Percentiles rank a stretch among this genome's conserved stretches.
phyloP scores from a whole-genome alignment of 2,329 filamentous ascomycete genomes.

The Aspergillus phoenicis region DNA sequence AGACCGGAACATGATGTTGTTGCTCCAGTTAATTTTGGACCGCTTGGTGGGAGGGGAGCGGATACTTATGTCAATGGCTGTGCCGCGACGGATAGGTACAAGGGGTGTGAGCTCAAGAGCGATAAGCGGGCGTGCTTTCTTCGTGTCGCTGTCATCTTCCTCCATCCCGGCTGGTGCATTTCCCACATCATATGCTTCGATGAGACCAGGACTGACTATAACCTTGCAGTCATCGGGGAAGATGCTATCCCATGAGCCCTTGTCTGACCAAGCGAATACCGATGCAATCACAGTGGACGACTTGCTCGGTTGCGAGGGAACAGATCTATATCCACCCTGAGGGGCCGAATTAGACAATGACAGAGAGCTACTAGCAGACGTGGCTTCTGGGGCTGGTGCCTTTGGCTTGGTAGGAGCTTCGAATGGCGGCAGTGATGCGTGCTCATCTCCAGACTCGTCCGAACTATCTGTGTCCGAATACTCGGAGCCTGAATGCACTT shows the following conservation, averaged over 20 bases:
- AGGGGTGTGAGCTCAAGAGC: slow-evolving; percentile 87
- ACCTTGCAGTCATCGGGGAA: slow-evolving; percentile 66
- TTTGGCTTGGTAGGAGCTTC: slow-evolving; percentile 46
- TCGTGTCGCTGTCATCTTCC: slow-evolving; percentile 21
- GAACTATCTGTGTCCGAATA: slow-evolving; percentile 54
- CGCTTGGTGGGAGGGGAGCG: slow-evolving; percentile 78
- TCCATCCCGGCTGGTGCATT: slow-evolving; percentile 36
- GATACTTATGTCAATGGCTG: slow-evolving; percentile 89
- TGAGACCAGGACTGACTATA: slow-evolving; percentile 64
- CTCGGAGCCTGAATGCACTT: slow-evolving; percentile 50
- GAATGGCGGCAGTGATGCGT: slow-evolving; percentile 30
- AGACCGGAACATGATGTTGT: slow-evolving; percentile 90
- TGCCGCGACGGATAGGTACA: slow-evolving; percentile 86
- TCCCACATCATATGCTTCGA: slow-evolving; percentile 63
- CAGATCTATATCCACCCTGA: slow-evolving; percentile 66
- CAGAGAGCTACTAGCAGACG: slow-evolving; percentile 61
- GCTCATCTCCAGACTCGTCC: slow-evolving; percentile 57
- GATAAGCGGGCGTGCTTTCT: slow-evolving; percentile 53
- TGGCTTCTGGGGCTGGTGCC: slow-evolving; percentile 34
- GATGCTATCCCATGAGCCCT: slow-evolving; percentile 63
- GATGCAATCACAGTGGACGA: slow-evolving; percentile 60
- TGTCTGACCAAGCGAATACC: slow-evolving; percentile 66
- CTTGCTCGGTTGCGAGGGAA: slow-evolving; percentile 50
- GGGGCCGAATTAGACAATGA: slow-evolving; percentile 82
- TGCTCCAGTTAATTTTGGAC: slow-evolving; percentile 68